A percentile compares a stretch with the other conserved stretches of the same genome.
These are phyloP conservation scores for Favolaschia claudopus DNA, from an alignment of 768 basidiomycete species.

Conservation along the genomic window DNA sequence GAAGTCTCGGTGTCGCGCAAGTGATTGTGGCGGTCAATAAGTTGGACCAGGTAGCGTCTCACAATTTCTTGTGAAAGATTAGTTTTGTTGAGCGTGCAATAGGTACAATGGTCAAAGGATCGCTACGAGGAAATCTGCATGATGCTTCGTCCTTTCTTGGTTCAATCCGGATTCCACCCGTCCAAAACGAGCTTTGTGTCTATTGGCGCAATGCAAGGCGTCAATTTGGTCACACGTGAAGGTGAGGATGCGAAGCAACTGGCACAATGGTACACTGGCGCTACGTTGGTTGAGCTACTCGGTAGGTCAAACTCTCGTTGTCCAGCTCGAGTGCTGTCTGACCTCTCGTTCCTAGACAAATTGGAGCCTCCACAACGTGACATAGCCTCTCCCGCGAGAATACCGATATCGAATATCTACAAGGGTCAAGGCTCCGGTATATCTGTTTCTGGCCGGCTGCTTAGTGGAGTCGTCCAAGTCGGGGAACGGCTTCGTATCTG, in stretches of 20 bases:
- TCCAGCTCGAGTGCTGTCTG: background rate
- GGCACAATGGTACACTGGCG: slow-evolving; percentile 83
- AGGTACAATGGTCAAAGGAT: slow-evolving; percentile 88
- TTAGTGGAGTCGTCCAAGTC: slow-evolving; percentile 89
- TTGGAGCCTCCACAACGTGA: slow-evolving; percentile 84
- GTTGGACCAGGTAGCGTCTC: slow-evolving; percentile 74
- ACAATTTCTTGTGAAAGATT: background rate
- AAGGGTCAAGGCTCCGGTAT: slow-evolving; percentile 83
- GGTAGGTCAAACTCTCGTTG: slow-evolving; percentile 54
- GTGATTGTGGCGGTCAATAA: slow-evolving; percentile 96
- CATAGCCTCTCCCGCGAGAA: slow-evolving; percentile 76
- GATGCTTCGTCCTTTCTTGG: slow-evolving; percentile 78
- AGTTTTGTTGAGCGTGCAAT: background rate
- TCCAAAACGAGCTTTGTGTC: slow-evolving; percentile 87
- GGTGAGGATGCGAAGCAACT: slow-evolving; percentile 56
- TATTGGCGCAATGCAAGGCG: slow-evolving; percentile 88
- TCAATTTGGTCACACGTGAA: slow-evolving; percentile 72
- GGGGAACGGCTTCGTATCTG: slow-evolving; percentile 88
- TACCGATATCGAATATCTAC: slow-evolving; percentile 96
- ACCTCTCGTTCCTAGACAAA: slow-evolving; percentile 58
- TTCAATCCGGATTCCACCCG: slow-evolving; percentile 85
- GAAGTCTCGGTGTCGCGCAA: slow-evolving; percentile 92
- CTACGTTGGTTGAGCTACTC: slow-evolving; percentile 82
- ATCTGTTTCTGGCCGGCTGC: slow-evolving; percentile 84
- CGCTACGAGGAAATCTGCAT: slow-evolving; percentile 89